Base-by-base conservation (phyloP, 1,139 yeast genomes). In the Chernovozyma aurita region DNA sequence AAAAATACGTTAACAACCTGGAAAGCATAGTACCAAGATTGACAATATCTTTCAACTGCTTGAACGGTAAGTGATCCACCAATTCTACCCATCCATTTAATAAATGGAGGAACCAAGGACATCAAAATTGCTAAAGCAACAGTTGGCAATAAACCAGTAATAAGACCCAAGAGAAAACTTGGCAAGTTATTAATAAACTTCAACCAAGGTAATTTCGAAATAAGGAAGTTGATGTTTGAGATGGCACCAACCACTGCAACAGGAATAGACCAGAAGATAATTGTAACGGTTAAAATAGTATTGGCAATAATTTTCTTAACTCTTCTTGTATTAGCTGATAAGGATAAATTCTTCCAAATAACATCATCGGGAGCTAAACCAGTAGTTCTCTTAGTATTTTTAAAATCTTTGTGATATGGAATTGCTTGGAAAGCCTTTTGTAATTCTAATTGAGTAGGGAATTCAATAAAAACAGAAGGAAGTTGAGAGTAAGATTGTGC, bases 191-290 rank as follows among this genome's bases (percentile, higher is more conserved):
- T 61, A 48, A 92, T 75, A 58, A 85, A 90, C 21, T 64, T 56
- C 49, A 90, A 73, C 70, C 83, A 88, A 16, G 66, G 85, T 18
- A 88, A 70, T 45, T 76, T 78, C 35, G 76, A 67, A 28, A 82
- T 85, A 58, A 88, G 69, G 49, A 72, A 74, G 44, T 83, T 78
- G 49, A 92, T 75, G 62, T 90, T 90, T 17, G 97, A 88, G 46
- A 92, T 76, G 52, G 82, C 70, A 80, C 97, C 97, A 18, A 86
- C 85, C 42, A 85, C 80, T 4, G 95, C 86, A 12, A 85, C 92
- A 2, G 95, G 95, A 42, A 86, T 71, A 25, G 94, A 82, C 95
- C 95, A 92, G 57, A 88, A 83, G 38, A 90, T 73, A 43, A 87
- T 76, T 53, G 83, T 60, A 36, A 70, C 59, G 18, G 76, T 65